Evolutionary conservation across 73 alveolate genomes (phyloP).

Genomic region (Paramecium caudatum): DNA sequence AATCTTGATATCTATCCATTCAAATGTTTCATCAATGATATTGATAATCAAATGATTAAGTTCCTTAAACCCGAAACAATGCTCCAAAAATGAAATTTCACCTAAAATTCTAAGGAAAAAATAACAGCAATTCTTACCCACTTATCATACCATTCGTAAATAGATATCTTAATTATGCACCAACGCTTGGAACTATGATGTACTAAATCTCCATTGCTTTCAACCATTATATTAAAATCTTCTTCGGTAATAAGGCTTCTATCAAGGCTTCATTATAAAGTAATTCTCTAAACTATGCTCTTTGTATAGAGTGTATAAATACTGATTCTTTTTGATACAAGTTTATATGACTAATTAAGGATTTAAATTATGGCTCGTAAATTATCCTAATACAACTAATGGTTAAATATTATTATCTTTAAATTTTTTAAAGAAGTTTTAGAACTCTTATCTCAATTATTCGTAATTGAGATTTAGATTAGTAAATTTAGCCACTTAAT

Average conservation of each 20-base stretch:
- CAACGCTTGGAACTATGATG: constrained; percentile 1
- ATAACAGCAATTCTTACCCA: not conserved
- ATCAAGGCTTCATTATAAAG: not conserved
- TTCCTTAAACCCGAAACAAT: constrained; percentile 49
- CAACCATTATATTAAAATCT: not conserved
- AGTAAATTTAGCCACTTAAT: constrained; percentile 34
- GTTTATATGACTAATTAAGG: not conserved
- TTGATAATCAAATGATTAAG: constrained; percentile 25
- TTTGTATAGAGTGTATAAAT: not conserved
- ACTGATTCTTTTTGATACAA: constrained; percentile 7
- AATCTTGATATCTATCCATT: constrained; percentile 45
- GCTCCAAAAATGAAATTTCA: constrained; percentile 45
- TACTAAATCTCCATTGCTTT: not conserved
- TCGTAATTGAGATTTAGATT: constrained; percentile 8
- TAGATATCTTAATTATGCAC: constrained; percentile 16
- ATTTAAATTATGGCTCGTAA: not conserved
- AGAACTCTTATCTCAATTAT: not conserved
- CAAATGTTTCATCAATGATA: constrained; percentile 37
- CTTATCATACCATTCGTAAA: constrained; percentile 15
- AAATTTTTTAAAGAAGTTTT: not conserved
- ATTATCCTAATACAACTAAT: constrained; percentile 8
- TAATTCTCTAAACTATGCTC: constrained; percentile 53
- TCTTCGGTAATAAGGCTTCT: constrained; percentile 19
- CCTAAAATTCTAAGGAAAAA: constrained; percentile 5
- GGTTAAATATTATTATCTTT: constrained; percentile 31